phyloP scores from a whole-genome alignment of 352 stramenopile species.

The Phytopythium litorale region DNA sequence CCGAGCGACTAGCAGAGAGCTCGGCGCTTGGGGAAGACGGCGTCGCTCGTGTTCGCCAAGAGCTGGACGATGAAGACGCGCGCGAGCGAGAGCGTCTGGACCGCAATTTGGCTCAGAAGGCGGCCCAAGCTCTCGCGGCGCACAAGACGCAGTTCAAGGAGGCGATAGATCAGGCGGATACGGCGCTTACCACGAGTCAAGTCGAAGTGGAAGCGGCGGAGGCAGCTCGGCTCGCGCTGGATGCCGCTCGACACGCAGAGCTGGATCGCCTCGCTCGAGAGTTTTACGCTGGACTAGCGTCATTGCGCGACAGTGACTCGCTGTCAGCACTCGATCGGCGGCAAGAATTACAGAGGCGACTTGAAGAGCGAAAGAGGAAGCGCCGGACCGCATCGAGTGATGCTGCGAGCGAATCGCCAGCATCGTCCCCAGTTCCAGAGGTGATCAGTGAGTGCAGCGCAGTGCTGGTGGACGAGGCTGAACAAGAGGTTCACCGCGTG shows the following conservation, averaged over 20 bases:
- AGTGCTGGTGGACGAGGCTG: constrained; percentile 13
- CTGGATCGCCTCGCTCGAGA: constrained; percentile 21
- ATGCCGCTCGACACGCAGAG: constrained; percentile 21
- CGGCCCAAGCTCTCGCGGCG: constrained; percentile 13
- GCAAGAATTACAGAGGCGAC: constrained; percentile 19
- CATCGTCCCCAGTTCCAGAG: background rate
- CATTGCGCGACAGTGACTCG: constrained; percentile 2
- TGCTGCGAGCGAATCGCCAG: background rate
- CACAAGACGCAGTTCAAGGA: constrained; percentile 16
- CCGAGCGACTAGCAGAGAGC: constrained; percentile 10
- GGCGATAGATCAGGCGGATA: constrained; percentile 1
- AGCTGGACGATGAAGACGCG: constrained; percentile 18
- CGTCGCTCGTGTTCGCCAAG: constrained; percentile 5
- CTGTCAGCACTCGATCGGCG: constrained; percentile 13
- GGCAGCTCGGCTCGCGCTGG: constrained; percentile 21
- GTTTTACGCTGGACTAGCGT: constrained; percentile 14
- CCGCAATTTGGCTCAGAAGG: constrained; percentile 15
- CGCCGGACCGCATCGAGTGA: background rate
- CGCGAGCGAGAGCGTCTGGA: constrained; percentile 20
- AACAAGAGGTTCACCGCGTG: constrained; percentile 22
- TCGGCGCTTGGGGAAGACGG: constrained; percentile 4
- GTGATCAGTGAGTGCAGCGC: constrained; percentile 1
- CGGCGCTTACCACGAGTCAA: background rate
- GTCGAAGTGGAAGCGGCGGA: constrained; percentile 19
- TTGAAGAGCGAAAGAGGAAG: constrained; percentile 12